Conservation (phyloP, 192 early-diverging fungal species). For the Podochytrium sp. region DNA sequence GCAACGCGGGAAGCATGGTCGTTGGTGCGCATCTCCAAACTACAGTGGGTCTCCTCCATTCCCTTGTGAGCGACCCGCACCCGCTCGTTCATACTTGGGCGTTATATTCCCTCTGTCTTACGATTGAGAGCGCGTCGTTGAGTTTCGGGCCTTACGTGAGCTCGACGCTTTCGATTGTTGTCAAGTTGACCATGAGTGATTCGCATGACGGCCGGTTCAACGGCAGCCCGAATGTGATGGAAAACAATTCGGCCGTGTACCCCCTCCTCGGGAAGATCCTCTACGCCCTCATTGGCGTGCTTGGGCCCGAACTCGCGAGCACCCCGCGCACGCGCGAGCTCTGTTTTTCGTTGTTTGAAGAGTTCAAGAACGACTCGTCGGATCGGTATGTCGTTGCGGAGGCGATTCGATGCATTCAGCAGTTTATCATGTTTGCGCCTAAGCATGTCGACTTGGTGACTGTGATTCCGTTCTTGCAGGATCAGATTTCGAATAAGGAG, state of each 20-base stretch:
- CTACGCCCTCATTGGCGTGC: conserved; percentile 82
- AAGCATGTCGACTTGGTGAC: conserved; percentile 67
- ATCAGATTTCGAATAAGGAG: conserved; percentile 56
- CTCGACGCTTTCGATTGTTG: conserved; percentile 82
- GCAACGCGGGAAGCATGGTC: conserved; percentile 87
- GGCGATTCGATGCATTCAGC: conserved; percentile 84
- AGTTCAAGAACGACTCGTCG: conserved; percentile 76
- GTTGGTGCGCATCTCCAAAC: conserved; percentile 82
- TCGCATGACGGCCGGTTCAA: conserved; percentile 76
- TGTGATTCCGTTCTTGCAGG: conserved; percentile 77
- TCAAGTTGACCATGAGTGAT: conserved; percentile 88
- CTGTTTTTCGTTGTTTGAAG: conserved; percentile 77
- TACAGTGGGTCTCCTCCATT: conserved; percentile 86
- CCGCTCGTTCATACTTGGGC: conserved; percentile 96
- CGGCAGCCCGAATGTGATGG: conserved; percentile 80
- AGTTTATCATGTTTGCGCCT: conserved; percentile 89
- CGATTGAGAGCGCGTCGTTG: conserved; percentile 83
- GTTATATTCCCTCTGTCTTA: conserved; percentile 78
- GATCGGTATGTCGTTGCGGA: conserved; percentile 79
- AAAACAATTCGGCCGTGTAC: conserved; percentile 63
- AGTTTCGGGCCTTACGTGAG: conserved; percentile 92
- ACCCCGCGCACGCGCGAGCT: conserved; percentile 76
- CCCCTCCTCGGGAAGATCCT: conserved; percentile 83
- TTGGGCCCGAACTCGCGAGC: conserved; percentile 89
- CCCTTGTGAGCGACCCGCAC: conserved; percentile 89